Base-by-base conservation (phyloP, 2,329 filamentous ascomycete genomes). In the Juglanconis sp. region DNA sequence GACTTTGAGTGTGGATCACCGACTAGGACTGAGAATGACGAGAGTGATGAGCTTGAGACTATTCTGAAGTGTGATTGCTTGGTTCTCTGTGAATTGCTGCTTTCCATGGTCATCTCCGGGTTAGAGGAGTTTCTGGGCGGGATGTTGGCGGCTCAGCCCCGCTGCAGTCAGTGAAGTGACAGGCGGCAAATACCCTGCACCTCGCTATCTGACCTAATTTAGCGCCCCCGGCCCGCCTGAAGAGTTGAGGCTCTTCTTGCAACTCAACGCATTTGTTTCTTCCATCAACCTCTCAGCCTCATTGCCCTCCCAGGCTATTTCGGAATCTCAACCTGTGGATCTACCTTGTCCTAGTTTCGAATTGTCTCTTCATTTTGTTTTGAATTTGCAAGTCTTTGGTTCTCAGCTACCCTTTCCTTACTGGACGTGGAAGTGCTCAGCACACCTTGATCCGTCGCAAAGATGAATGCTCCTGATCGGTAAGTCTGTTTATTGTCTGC, bases 381-480 rank as follows among this genome's bases (percentile, higher is more conserved):
- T 48, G 10, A 24, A 17, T 24, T 30, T 31, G 17, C 46, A 31
- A 30, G 17, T 31, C 46, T 7, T 50, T 50, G 13, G 17, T 31
- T 44, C 36, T 58, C 15, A 34, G 46, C 49, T 36, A 46, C 15
- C 32, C 24, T 35, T 49, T 30, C 15, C 24, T 38, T 30, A 44
- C 24, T 13, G 30, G n/a, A 24, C n/a, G n/a, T 38, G 13, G 46
- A 17, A 10, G 9, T 2, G 9, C 9, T 52, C 4, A 38, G 42
- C 13, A 8, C 10, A 15, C 46, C 48, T 52, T 50, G 50, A 46
- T 50, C 15, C 34, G 46, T 57, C 47, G 56, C 8, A 64, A 79
- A 66, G 34, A 84, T 84, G 81, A 84, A 84, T 74, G 81, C 81
- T 11, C 81, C 81, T 17, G 81, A 84, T 69, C 76, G 81, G 81